Evolutionary conservation across 164 flowering plant species (phyloP).

Genomic region (Platanus orientalis): DNA sequence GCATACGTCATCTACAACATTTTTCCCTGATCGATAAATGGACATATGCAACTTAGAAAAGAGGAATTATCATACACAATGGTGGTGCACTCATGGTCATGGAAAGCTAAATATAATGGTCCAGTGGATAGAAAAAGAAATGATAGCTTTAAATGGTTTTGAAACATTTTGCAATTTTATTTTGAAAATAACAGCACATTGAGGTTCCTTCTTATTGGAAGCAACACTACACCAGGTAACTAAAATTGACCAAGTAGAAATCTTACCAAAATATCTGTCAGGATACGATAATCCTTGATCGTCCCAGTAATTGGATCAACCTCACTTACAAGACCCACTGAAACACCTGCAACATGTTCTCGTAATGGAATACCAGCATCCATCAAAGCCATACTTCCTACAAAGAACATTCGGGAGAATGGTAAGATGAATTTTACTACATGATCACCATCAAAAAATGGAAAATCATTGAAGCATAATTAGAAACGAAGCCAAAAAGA

Average conservation of each 20-base stretch:
- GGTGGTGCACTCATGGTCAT: no score
- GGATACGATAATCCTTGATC: constrained; percentile 69
- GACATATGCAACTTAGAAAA: no score
- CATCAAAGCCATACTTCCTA: constrained; percentile 98
- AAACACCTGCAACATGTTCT: constrained; percentile 94
- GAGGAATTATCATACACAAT: no score
- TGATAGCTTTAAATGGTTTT: no score
- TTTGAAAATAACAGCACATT: no score
- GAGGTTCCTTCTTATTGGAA: neutral
- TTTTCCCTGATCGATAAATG: no score
- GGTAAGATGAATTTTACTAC: neutral
- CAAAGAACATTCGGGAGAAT: constrained; percentile 11
- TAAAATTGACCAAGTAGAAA: constrained; percentile 4
- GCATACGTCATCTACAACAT: no score
- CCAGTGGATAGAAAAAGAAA: no score
- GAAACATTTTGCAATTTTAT: no score
- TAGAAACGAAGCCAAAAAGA: neutral
- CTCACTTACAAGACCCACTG: constrained; percentile 91
- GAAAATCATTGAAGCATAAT: neutral
- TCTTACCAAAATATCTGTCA: constrained; percentile 93
- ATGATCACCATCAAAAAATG: neutral
- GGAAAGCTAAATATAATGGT: no score
- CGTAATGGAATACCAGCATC: constrained; percentile 93
- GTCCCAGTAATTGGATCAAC: constrained; percentile 70
- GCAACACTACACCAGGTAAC: neutral